Base-by-base conservation (phyloP, 139 green algal species). In the Haematococcus lacustris region DNA sequence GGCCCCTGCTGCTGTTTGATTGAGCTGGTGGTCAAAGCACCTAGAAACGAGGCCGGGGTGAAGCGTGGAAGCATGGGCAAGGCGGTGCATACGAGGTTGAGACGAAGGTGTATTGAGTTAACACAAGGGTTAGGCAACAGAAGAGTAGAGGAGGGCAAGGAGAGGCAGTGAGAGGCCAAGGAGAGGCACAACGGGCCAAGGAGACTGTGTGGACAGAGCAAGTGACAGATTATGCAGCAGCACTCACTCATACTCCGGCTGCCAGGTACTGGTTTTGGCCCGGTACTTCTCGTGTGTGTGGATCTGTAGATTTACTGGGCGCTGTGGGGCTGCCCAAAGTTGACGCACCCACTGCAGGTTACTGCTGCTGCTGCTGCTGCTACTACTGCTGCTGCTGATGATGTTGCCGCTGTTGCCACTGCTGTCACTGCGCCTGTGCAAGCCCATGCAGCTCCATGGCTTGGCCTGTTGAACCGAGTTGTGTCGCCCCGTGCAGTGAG, bases 211-310 rank as follows among this genome's bases (percentile, higher is more conserved):
- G 13, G 21, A 6, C 59, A 33, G 6, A 66, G 25, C 13, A 66
- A 66, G 21, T 17, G 17, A 66, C 23, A 30, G 30, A 37, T 37
- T 33, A n/a, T 33, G 21, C 59, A 32, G 25, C 59, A 39, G 30
- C 28, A 60, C 70, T 73, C 61, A 77, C 73, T 77, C 66, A 33
- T 73, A 63, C 0, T 39, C 51, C 2, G 73, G 73, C 65, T 78
- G 73, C 3, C 23, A 13, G 64, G 61, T 64, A n/a, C n/a, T n/a
- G n/a, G n/a, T n/a, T 3, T 32, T 65, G 37, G 38, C 35, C 33
- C 73, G 73, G 39, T 78, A 78, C 53, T 78, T 78, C 32, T 78
- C 73, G 3, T 78, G 73, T 0, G 73, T 78, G 66, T 78, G 73
- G 39, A 73, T 69, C 26, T 78, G 73, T 0, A 66, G 73, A 41